A percentile compares a stretch with the other conserved stretches of the same genome.
phyloP scores from a whole-genome alignment of 2,329 filamentous ascomycete species.

The Monosporascus sp. region DNA sequence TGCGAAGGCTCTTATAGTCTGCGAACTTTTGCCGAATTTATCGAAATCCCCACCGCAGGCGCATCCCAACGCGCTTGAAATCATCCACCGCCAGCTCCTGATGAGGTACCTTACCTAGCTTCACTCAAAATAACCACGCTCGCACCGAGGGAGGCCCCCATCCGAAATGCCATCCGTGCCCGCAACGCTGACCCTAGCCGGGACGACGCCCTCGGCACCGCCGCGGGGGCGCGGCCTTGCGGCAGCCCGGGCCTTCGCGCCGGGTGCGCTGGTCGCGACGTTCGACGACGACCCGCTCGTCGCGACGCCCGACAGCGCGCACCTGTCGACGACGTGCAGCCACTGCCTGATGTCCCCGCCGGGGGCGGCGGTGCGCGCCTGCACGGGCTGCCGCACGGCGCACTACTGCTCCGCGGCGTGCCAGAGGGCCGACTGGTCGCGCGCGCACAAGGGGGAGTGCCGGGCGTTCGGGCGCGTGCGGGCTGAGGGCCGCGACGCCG shows the following conservation, averaged over 20 bases:
- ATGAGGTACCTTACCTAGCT: no score
- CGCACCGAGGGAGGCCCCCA: no score
- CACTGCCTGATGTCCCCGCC: conserved; percentile 36
- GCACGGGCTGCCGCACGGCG: conserved; percentile 47
- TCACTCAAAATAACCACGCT: no score
- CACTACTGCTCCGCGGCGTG: conserved; percentile 51
- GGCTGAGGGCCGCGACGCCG: conserved; percentile 23
- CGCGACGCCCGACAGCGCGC: conserved; percentile 40
- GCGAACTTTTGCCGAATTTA: no score
- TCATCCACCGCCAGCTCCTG: no score
- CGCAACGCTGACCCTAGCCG: conserved; percentile 6
- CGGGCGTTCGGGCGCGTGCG: conserved; percentile 36
- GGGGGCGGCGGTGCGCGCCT: conserved; percentile 29
- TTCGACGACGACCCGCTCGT: conserved; percentile 38
- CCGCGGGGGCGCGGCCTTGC: conserved; percentile 40
- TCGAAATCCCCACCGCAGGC: no score
- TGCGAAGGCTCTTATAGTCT: no score
- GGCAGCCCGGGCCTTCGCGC: conserved; percentile 34
- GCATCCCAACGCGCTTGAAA: no score
- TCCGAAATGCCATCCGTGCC: conserved; percentile 5
- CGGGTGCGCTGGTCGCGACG: conserved; percentile 40
- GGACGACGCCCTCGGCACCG: conserved; percentile 2
- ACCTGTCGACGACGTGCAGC: conserved; percentile 39
- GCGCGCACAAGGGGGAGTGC: conserved; percentile 51
- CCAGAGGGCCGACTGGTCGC: conserved; percentile 49